phyloP scores from a whole-genome alignment of 169 alveolate genomes.

The Plasmodium falciparum region DNA sequence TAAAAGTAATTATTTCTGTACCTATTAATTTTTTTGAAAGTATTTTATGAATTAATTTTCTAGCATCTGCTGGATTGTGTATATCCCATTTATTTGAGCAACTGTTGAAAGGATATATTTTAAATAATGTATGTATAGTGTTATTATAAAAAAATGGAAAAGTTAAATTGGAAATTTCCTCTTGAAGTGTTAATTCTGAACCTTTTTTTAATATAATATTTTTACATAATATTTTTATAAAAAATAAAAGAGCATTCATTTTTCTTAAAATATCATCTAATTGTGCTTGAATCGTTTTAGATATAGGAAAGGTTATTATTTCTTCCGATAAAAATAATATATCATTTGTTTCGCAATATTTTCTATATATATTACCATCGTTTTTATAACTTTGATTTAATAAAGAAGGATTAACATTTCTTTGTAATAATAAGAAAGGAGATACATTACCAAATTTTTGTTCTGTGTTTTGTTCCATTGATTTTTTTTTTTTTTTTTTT shows the following conservation, averaged over 20 bases:
- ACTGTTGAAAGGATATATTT: slow-evolving; percentile 27
- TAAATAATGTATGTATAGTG: slow-evolving; percentile 64
- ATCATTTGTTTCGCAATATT: not conserved
- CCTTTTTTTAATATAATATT: slow-evolving; percentile 46
- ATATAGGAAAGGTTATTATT: slow-evolving; percentile 6
- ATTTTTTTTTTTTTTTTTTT: not conserved
- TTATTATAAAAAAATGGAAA: slow-evolving; percentile 58
- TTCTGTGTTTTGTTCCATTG: not conserved
- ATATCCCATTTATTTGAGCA: slow-evolving; percentile 60
- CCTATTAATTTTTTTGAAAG: slow-evolving; percentile 40
- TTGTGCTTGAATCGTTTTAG: slow-evolving; percentile 22
- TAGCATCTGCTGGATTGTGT: slow-evolving; percentile 67
- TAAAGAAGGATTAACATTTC: not conserved
- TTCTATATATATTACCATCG: not conserved
- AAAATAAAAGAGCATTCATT: slow-evolving; percentile 35
- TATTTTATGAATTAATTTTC: slow-evolving; percentile 65
- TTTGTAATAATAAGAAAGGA: slow-evolving; percentile 9
- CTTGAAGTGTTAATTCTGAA: slow-evolving; percentile 35
- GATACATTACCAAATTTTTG: too few species aligned
- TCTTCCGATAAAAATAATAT: not conserved
- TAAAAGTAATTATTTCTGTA: slow-evolving; percentile 55
- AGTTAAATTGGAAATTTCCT: slow-evolving; percentile 42
- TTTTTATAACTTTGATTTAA: not conserved
- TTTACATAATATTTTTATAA: slow-evolving; percentile 33
- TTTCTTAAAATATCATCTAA: slow-evolving; percentile 25